phyloP scores from a whole-genome alignment of 2,329 filamentous ascomycete genomes.

The Phialophora tarda region DNA sequence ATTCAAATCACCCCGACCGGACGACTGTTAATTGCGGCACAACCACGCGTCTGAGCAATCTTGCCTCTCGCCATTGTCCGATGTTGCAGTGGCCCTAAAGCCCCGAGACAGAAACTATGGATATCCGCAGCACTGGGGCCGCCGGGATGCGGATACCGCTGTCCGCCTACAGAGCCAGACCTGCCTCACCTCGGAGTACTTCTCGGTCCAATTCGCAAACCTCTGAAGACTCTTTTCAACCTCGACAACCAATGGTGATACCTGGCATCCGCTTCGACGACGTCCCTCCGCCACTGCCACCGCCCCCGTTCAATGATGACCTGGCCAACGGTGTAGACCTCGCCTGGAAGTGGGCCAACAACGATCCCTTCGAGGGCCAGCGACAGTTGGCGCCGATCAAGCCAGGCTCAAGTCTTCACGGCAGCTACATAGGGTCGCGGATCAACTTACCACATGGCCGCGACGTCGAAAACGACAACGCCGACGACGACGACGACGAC shows the following conservation, averaged over 20 bases:
- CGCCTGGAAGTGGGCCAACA: constrained; percentile 68
- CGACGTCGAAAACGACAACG: constrained; percentile 43
- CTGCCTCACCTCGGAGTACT: constrained; percentile 36
- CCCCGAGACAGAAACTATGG: constrained; percentile 27
- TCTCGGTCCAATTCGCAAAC: constrained; percentile 48
- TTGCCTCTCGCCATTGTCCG: constrained; percentile 25
- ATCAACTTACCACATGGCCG: constrained; percentile 40
- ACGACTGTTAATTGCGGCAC: constrained; percentile 6
- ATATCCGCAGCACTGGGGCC: constrained; percentile 30
- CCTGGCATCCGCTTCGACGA: constrained; percentile 58
- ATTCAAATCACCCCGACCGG: constrained; percentile 7
- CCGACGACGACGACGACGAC: constrained; percentile 48
- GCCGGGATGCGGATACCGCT: constrained; percentile 28
- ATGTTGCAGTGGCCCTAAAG: constrained; percentile 33
- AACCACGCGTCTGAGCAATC: constrained; percentile 12
- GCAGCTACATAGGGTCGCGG: constrained; percentile 47
- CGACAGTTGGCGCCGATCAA: constrained; percentile 52
- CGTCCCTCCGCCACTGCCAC: constrained; percentile 68
- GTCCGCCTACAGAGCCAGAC: constrained; percentile 26
- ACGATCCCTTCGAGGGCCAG: constrained; percentile 50
- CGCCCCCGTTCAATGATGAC: constrained; percentile 64
- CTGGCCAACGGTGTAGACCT: constrained; percentile 63
- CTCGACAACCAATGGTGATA: constrained; percentile 66
- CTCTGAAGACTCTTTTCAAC: constrained; percentile 48
- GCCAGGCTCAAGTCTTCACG: constrained; percentile 57